phyloP scores from a whole-genome alignment of 2,329 filamentous ascomycete genomes.

The Colletotrichum lindemuthianum region DNA sequence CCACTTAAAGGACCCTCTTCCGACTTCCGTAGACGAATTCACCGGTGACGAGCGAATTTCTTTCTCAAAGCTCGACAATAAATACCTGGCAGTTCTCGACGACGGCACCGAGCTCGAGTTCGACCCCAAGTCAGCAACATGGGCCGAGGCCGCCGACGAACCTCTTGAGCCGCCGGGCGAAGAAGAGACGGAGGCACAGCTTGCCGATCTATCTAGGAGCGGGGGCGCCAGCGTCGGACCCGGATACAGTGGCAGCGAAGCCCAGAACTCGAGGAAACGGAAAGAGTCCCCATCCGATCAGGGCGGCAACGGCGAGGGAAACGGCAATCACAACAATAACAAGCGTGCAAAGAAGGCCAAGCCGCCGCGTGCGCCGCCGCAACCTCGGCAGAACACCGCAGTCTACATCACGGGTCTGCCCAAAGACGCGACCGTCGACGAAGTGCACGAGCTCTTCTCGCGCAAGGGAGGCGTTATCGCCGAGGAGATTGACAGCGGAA shows the following conservation, averaged over 20 bases:
- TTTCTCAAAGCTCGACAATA: conserved; percentile 83
- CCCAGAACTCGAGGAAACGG: conserved; percentile 50
- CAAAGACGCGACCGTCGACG: conserved; percentile 78
- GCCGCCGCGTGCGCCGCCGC: conserved; percentile 57
- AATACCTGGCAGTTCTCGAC: conserved; percentile 85
- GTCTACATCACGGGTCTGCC: conserved; percentile 93
- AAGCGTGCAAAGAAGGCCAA: conserved; percentile 55
- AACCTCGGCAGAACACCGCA: conserved; percentile 80
- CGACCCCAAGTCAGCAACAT: conserved; percentile 75
- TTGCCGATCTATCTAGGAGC: conserved; percentile 37
- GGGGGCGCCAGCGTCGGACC: conserved; percentile 32
- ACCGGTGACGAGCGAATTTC: conserved; percentile 84
- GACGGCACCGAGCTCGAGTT: conserved; percentile 89
- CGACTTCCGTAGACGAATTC: conserved; percentile 74
- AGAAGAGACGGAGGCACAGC: conserved; percentile 44
- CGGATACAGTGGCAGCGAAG: conserved; percentile 34
- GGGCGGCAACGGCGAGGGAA: conserved; percentile 10
- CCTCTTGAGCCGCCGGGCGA: conserved; percentile 52
- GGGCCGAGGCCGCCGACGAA: conserved; percentile 73
- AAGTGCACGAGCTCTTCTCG: conserved; percentile 86
- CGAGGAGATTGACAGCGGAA: conserved; percentile 89
- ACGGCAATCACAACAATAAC: conserved; percentile 41
- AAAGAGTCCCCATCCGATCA: conserved; percentile 47
- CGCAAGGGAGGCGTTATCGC: conserved; percentile 89
- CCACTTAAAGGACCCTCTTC: conserved; percentile 56